phyloP scores from a whole-genome alignment of 1,284 basidiomycete species.

The Papiliotrema terrestris region DNA sequence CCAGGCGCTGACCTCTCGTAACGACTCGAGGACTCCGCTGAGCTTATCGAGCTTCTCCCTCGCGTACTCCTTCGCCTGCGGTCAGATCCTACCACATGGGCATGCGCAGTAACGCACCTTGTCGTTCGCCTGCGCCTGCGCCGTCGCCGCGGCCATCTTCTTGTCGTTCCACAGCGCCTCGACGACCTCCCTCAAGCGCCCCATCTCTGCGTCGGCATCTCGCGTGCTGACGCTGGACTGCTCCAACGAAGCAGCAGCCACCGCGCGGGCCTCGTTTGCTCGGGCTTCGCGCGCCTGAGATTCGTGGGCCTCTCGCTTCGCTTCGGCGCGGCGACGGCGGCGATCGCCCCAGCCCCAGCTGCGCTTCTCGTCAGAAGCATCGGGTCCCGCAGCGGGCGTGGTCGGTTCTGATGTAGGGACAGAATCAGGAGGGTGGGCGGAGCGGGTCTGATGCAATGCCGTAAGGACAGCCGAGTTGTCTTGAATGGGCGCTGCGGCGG shows the following conservation, averaged over 20 bases:
- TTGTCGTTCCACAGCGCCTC: constrained; percentile 23
- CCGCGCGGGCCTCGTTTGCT: too few species aligned
- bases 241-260: not conserved
- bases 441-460: too few species aligned
- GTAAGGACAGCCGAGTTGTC: too few species aligned
- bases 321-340: not conserved
- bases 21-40: constrained; percentile 18
- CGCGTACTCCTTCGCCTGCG: constrained; percentile 17
- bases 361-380: not conserved
- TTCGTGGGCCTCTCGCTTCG: not conserved
- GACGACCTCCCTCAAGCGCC: constrained; percentile 15
- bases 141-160: constrained; percentile 10
- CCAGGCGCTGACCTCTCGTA: constrained; percentile 20
- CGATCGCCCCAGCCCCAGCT: constrained; percentile 9
- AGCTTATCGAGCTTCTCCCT: constrained; percentile 29
- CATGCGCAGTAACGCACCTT: constrained; percentile 11
- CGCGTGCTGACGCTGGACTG: not conserved
- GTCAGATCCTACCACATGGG: constrained; percentile 7
- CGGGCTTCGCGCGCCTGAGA: not conserved
- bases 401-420: not conserved
- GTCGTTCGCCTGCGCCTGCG: constrained; percentile 20
- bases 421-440: too few species aligned
- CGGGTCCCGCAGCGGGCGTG: not conserved
- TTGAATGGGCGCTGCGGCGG: too few species aligned
- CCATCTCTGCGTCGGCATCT: constrained; percentile 12